phyloP scores from a whole-genome alignment of 2,329 filamentous ascomycete species.

The Zalaria sp. region DNA sequence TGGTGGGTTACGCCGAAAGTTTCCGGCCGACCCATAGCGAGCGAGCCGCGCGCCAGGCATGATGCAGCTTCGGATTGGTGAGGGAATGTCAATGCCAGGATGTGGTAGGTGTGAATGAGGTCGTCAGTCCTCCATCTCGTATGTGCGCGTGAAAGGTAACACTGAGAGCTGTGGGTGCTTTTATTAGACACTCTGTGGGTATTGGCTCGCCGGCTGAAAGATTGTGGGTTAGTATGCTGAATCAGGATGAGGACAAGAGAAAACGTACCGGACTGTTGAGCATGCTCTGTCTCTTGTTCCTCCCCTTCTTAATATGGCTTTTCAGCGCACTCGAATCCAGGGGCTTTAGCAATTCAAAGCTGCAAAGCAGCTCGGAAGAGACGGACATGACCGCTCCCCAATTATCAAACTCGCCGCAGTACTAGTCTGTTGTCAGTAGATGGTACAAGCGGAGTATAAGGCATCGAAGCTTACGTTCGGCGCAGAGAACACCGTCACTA shows the following conservation, averaged over 20 bases:
- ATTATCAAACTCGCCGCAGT: conserved; percentile 97
- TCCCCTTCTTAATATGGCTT: conserved; percentile 96
- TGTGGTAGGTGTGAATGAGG: no score
- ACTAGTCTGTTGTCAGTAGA: conserved; percentile 38
- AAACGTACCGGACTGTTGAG: conserved; percentile 83
- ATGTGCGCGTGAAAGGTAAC: no score
- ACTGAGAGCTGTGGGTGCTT: no score
- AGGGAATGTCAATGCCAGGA: no score
- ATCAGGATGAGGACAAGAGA: background rate
- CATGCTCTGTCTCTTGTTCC: conserved; percentile 88
- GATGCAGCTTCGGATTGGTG: no score
- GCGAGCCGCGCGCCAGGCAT: no score
- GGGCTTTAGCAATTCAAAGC: conserved; percentile 92
- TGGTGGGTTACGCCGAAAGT: no score
- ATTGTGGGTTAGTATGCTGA: background rate
- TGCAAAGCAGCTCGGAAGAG: conserved; percentile 82
- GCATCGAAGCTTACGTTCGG: conserved; percentile 65
- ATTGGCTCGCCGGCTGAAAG: conserved; percentile 32
- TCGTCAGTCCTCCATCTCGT: no score
- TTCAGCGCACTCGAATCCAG: conserved; percentile 92
- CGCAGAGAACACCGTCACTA: conserved; percentile 95
- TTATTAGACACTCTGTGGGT: conserved; percentile 35
- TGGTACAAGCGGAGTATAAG: background rate
- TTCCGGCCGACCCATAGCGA: no score
- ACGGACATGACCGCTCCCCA: conserved; percentile 99